phyloP scores from a whole-genome alignment of 208 protist genomes.

The Plasmodiophora brassicae region DNA sequence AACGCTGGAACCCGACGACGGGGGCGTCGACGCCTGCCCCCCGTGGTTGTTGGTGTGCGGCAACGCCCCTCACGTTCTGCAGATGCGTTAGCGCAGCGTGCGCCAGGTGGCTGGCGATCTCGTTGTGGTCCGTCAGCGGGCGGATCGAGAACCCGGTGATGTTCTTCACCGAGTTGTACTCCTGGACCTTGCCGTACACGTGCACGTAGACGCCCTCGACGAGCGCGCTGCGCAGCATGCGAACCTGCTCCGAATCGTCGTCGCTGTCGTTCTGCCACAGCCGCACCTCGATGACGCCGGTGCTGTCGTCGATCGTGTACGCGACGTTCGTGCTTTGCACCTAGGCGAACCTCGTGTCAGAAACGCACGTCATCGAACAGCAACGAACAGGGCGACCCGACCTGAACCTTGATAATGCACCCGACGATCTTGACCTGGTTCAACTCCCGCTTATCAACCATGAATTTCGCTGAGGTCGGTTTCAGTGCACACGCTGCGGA shows the following conservation, averaged over 20 bases:
- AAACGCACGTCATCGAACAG: background rate
- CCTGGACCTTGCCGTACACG: conserved; percentile 6
- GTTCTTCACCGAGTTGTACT: background rate
- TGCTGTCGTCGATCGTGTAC: conserved; percentile 26
- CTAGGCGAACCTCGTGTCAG: background rate
- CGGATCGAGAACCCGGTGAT: background rate
- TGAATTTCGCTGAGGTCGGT: background rate
- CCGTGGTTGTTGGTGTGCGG: background rate
- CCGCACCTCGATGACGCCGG: background rate
- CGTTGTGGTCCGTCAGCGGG: background rate
- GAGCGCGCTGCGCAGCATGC: background rate
- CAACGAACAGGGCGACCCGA: no score
- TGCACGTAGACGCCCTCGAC: background rate
- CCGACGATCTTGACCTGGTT: conserved; percentile 34
- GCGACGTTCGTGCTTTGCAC: conserved; percentile 19
- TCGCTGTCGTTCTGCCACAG: background rate
- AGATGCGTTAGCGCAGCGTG: conserved; percentile 6
- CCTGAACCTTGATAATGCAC: background rate
- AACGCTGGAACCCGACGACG: no score
- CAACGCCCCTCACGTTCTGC: background rate
- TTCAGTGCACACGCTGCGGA: background rate
- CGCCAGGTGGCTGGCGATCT: conserved; percentile 16
- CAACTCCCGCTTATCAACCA: background rate
- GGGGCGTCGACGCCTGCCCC: no score
- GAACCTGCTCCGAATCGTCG: background rate